Evolutionary conservation across 352 stramenopile species (phyloP), one percentile per base, ranked within the genome.

Genomic region (Phytophthora crassamura): DNA sequence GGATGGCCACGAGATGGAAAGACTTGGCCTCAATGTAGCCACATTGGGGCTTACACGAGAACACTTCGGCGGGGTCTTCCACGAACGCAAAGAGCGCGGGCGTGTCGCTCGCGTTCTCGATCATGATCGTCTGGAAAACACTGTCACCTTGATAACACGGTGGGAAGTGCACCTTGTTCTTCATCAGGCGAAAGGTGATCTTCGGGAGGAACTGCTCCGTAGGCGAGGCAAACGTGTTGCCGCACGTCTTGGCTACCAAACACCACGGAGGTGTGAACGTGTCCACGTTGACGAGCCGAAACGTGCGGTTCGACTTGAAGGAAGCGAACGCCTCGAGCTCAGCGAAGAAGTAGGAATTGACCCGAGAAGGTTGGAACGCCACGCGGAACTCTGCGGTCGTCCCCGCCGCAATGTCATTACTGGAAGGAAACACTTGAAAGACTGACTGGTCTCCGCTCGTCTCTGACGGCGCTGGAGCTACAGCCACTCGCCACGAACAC

Each of bases 261-360:
- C 79, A 95, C 92, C 91, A 98, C 16, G 95, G 92, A 14, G 94
- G 93, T 30, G 89, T 93, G 40, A 98, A 94, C 15, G 91, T 97
- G 34, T 91, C 77, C 45, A 97, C 89, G 55, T 97, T 96, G 3
- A 98, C 94, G 28, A 98, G 83, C 7, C 94, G 90, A 58, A 98
- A 98, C 11, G 89, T 97, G 32, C 91, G 82, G 60, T 98, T 97
- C 9, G 90, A 97, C 56, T 98, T 97, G 64, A 97, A 97, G 16
- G 87, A 90, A 35, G 90, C 88, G 52, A 84, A 94, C 18, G 78
- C 89, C 59, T 98, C 94, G 7, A 98, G 73, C 67, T 98, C 91
- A 14, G 78, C 78, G 47, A 95, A 93, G 69, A 93, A 98, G 73
- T 98, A 98, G 14, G 79, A 64, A 67, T 98, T 97, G 33, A 71